Percentiles rank a stretch among this genome's conserved stretches.
Conservation (phyloP, 1,139 yeast species). For the Blastobotrys raffinosifermentans region DNA sequence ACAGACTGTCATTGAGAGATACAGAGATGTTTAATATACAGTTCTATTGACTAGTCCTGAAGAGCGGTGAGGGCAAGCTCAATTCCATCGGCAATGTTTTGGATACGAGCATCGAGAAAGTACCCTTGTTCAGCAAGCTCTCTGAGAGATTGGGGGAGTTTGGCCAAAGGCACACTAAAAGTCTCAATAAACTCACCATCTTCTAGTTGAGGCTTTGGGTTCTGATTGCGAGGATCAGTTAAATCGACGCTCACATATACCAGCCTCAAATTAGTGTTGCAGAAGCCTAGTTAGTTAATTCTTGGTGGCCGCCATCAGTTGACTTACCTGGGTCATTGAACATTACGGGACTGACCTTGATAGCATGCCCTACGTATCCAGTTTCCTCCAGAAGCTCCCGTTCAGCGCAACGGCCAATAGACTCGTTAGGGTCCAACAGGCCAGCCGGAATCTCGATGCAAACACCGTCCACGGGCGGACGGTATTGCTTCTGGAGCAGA, state of each 20-base stretch:
- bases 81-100: slow-evolving; percentile 77
- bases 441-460: slow-evolving; percentile 96
- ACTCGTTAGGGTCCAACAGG: slow-evolving; percentile 76
- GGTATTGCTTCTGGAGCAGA: slow-evolving; percentile 76
- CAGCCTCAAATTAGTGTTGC: slow-evolving; percentile 79
- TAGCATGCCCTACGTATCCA: slow-evolving; percentile 69
- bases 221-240: slow-evolving; percentile 52
- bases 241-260: slow-evolving; percentile 78
- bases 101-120: slow-evolving; percentile 78
- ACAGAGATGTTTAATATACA: too few relatives aligned
- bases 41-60: slow-evolving; percentile 11
- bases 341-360: slow-evolving; percentile 49
- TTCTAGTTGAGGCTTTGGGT: slow-evolving; percentile 72
- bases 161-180: slow-evolving; percentile 56
- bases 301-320: slow-evolving; percentile 11
- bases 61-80: slow-evolving; percentile 45
- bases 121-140: slow-evolving; percentile 58
- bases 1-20: too few relatives aligned
- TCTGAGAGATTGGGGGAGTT: slow-evolving; percentile 51
- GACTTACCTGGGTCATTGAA: slow-evolving; percentile 74
- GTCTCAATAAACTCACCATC: slow-evolving; percentile 87
- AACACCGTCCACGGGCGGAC: slow-evolving; percentile 87
- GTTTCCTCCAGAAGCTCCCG: slow-evolving; percentile 90
- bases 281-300: slow-evolving; percentile 64
- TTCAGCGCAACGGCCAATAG: slow-evolving; percentile 71